Evolutionary conservation across 1,284 basidiomycete species (phyloP), one percentile per base, ranked within the genome.

Genomic region (Termitomyces sp.): DNA sequence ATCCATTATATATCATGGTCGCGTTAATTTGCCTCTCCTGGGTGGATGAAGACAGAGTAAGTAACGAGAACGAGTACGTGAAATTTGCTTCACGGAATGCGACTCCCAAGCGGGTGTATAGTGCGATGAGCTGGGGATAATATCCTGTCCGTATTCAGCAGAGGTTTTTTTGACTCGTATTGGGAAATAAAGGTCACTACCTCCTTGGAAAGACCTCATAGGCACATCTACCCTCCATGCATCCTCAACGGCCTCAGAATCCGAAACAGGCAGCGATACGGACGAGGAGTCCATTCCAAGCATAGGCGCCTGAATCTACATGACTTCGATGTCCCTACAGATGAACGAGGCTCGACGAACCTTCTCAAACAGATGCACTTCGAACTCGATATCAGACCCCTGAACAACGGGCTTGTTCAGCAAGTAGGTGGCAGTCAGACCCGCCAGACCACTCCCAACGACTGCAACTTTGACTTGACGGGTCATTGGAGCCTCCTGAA

Each of bases 201-300:
- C 85, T 71, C 84, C 84, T 74, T 90, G 87, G 65, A 90, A 90
- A 1, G 83, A 84, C 21, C 88, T 73, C 88, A 90, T 90, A 1
- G 88, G 88, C 0, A 89, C 87, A 63, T 90, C 86, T 5, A 90
- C 74, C 44, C 80, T 72, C 73, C 74, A 77, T 5, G 54, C 50
- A 21, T 55, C 52, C 1, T 59, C 55, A 21, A 53, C 40, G 8
- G 41, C 43, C 7, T 50, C 54, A 24, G 70, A 44, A 5, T 38
- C 54, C 12, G 48, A 65, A 15, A 67, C 64, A 12, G 70, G 64
- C 3, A 78, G 45, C 10, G 77, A 78, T 36, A 82, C 71, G 3
- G 81, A 83, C 17, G 78, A 71, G 13, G 78, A 73, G 62, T 83
- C 81, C 81, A 83, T 83, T 19, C 82, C 82, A 28, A 83, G 66